Conservation (phyloP, 1,139 yeast species). For the Taiozyma sp. region DNA sequence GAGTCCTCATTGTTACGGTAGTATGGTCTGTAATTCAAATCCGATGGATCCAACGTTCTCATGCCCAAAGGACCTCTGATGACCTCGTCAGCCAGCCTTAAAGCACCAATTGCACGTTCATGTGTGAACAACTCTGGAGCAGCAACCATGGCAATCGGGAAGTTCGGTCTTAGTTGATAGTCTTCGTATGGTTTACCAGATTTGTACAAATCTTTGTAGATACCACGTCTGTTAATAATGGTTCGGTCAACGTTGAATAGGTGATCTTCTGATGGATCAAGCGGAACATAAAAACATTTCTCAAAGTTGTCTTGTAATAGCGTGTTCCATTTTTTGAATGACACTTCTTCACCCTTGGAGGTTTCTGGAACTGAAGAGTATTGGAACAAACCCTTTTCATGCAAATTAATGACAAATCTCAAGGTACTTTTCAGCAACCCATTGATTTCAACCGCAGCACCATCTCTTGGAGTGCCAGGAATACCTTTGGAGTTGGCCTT, state of each 20-base stretch:
- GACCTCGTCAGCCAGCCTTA: constrained; percentile 63
- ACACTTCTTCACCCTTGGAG: constrained; percentile 45
- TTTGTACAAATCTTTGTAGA: constrained; percentile 79
- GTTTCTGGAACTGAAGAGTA: constrained; percentile 26
- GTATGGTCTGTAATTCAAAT: constrained; percentile 86
- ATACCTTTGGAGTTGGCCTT: constrained; percentile 80
- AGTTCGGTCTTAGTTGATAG: constrained; percentile 89
- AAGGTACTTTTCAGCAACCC: constrained; percentile 83
- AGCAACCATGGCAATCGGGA: constrained; percentile 85
- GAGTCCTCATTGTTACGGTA: constrained; percentile 78
- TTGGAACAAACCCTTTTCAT: constrained; percentile 49
- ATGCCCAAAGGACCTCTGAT: constrained; percentile 90
- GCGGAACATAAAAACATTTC: constrained; percentile 70
- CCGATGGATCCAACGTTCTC: constrained; percentile 89
- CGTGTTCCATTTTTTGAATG: constrained; percentile 64
- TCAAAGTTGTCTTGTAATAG: constrained; percentile 74
- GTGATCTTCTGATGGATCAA: constrained; percentile 48
- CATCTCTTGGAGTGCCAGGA: constrained; percentile 98
- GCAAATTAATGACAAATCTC: constrained; percentile 67
- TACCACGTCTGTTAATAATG: constrained; percentile 84
- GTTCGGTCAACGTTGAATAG: constrained; percentile 56
- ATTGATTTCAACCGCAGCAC: constrained; percentile 91
- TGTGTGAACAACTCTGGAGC: constrained; percentile 87
- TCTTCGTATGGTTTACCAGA: constrained; percentile 90
- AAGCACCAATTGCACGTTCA: constrained; percentile 55